Conservation (phyloP, 257 asterid genomes). For the Asclepias syriaca region DNA sequence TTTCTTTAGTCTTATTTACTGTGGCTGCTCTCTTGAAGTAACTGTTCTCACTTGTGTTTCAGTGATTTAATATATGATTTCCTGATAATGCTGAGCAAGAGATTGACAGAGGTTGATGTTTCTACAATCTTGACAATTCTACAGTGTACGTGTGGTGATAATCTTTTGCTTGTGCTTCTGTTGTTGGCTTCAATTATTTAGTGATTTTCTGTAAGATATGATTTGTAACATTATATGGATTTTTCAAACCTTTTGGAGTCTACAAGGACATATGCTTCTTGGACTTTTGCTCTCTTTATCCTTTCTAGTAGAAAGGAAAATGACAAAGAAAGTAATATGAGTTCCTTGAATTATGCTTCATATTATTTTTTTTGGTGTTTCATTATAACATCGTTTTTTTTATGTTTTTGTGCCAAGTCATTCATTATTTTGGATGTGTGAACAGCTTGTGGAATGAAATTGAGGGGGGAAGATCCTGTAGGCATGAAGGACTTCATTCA, state of each 20-base stretch:
- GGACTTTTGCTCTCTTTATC: neutral
- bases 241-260: neutral
- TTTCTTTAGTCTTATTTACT: neutral
- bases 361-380: neutral
- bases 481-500: conserved; percentile 82
- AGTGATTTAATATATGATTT: conserved; percentile 93
- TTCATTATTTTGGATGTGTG: neutral
- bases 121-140: conserved; percentile 73
- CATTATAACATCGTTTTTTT: too few relatives aligned
- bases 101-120: conserved; percentile 92
- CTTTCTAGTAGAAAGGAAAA: neutral
- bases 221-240: neutral
- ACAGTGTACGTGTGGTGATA: conserved; percentile 52
- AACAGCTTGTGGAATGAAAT: conserved; percentile 94
- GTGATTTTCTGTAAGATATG: neutral
- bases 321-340: neutral
- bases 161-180: conserved; percentile 7
- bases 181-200: neutral
- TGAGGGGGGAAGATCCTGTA: conserved; percentile 88
- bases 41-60: conserved; percentile 27
- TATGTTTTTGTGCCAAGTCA: neutral
- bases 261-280: neutral
- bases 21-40: neutral
- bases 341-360: neutral
- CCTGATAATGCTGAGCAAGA: conserved; percentile 77